phyloP scores from a whole-genome alignment of 2,329 filamentous ascomycete species.

The Aspergillus oerlinghausenensis region DNA sequence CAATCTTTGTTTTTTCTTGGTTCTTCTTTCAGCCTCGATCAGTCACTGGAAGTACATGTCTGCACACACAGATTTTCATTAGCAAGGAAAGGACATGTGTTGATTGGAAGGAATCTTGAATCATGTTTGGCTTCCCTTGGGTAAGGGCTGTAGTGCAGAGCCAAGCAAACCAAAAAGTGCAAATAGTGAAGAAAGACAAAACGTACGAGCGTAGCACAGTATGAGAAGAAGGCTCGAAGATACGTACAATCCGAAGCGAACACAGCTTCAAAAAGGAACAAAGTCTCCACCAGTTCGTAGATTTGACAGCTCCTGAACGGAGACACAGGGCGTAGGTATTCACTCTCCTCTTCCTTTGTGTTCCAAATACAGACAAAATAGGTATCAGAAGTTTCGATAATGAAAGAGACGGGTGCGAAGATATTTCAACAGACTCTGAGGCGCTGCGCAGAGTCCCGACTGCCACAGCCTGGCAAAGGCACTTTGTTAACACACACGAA shows the following conservation, averaged over 20 bases:
- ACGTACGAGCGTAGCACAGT: constrained; percentile 6
- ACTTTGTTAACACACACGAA: constrained; percentile 16
- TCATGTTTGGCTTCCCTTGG: background rate
- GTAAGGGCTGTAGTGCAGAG: background rate
- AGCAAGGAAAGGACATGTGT: constrained; percentile 26
- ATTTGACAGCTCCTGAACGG: constrained; percentile 13
- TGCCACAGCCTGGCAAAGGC: constrained; percentile 20
- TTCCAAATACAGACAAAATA: constrained; percentile 26
- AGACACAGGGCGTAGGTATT: constrained; percentile 18
- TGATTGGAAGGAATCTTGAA: background rate
- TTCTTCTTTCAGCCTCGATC: constrained; percentile 23
- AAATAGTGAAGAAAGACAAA: constrained; percentile 11
- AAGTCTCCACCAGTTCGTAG: constrained; percentile 16
- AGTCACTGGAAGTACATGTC: constrained; percentile 42
- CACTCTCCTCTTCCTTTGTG: constrained; percentile 8
- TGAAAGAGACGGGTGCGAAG: constrained; percentile 13
- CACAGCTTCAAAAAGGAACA: constrained; percentile 21
- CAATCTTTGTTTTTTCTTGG: constrained; percentile 29
- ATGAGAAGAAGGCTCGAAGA: constrained; percentile 25
- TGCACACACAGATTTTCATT: constrained; percentile 36
- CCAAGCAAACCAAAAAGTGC: background rate
- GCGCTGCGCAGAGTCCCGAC: constrained; percentile 14
- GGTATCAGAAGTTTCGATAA: constrained; percentile 13
- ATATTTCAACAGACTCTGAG: constrained; percentile 22
- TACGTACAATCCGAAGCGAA: constrained; percentile 39